Percentiles rank a stretch among this genome's conserved stretches.
phyloP scores from a whole-genome alignment of 768 basidiomycete species.

The Saitozyma podzolica region DNA sequence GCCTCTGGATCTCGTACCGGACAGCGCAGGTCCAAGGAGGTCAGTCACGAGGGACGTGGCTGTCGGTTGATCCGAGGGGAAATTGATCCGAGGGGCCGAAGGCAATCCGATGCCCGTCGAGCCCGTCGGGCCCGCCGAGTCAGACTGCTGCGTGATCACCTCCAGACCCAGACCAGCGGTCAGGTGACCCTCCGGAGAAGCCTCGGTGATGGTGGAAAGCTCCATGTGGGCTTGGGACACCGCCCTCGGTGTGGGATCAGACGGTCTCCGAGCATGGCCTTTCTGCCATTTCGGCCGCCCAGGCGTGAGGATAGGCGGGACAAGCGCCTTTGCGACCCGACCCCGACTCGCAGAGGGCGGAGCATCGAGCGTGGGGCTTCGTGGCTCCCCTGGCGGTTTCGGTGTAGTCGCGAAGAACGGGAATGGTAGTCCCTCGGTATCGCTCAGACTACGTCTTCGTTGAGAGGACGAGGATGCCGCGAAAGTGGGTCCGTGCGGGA shows the following conservation, averaged over 20 bases:
- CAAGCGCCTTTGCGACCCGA: neutral
- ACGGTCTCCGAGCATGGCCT: neutral
- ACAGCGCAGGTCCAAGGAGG: conserved; percentile 14
- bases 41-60: neutral
- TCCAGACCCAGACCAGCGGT: neutral
- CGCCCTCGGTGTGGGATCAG: conserved; percentile 15
- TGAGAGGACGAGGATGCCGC: too few relatives aligned
- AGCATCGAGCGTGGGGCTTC: conserved; percentile 29
- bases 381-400: conserved; percentile 25
- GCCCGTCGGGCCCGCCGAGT: neutral
- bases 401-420: conserved; percentile 41
- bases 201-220: conserved; percentile 22
- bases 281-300: conserved; percentile 10
- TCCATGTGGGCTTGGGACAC: conserved; percentile 30
- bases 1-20: neutral
- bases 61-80: conserved; percentile 5
- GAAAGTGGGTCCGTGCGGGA: too few relatives aligned
- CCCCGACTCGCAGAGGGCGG: conserved; percentile 23
- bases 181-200: conserved; percentile 5
- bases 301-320: conserved; percentile 23
- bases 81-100: neutral
- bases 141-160: neutral
- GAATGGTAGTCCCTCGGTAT: neutral
- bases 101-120: too few relatives aligned
- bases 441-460: too few relatives aligned